These are phyloP conservation scores for Sphagnum magellanicum DNA, from an alignment of 228 moss, liverwort and hornwort genomes.

Conservation along the genomic window DNA sequence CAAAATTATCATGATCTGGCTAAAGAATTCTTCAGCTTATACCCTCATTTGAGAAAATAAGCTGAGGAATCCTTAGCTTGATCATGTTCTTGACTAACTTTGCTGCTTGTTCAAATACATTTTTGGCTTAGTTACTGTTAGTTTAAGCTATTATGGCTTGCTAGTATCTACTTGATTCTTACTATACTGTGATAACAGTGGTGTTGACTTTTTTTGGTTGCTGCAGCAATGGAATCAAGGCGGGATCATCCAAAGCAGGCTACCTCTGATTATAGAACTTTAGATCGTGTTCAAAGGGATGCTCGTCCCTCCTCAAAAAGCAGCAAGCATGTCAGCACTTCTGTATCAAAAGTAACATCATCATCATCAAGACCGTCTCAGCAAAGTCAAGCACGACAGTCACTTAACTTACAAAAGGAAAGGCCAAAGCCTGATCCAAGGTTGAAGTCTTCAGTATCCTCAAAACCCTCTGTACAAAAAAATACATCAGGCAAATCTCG, in stretches of 20 bases:
- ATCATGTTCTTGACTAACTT: too few species aligned
- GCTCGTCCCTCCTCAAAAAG: neutral
- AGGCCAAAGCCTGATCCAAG: neutral
- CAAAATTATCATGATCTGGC: too few species aligned
- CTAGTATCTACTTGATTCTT: neutral
- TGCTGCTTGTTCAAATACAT: neutral
- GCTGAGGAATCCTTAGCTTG: too few species aligned
- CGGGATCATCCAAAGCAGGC: neutral
- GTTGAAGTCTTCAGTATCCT: neutral
- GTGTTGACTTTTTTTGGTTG: neutral
- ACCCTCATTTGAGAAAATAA: too few species aligned
- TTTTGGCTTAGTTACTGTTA: neutral
- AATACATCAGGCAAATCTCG: neutral
- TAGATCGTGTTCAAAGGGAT: neutral
- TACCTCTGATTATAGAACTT: neutral
- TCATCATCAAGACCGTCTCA: neutral
- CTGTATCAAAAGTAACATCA: neutral
- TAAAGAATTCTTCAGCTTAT: too few species aligned
- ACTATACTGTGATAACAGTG: neutral
- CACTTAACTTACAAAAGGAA: neutral
- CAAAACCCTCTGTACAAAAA: neutral
- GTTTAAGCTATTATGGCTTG: neutral
- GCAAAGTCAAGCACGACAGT: neutral
- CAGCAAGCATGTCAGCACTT: neutral
- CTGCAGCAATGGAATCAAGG: neutral